These are phyloP conservation scores for Lenzites betulinus DNA, from an alignment of 768 basidiomycete genomes.

Conservation along the genomic window DNA sequence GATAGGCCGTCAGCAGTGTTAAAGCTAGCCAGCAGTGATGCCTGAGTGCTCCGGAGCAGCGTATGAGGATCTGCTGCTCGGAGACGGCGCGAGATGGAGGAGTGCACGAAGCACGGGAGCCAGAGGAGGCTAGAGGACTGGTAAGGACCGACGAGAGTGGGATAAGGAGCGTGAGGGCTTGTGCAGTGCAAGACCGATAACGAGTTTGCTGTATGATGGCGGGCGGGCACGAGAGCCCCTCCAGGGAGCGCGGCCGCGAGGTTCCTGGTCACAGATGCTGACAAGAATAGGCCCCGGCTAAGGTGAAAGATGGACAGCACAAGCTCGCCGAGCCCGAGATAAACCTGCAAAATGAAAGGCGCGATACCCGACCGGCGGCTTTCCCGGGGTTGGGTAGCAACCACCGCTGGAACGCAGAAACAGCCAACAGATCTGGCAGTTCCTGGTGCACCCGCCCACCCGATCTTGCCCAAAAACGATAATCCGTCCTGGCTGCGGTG, in stretches of 20 bases:
- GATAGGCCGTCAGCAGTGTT: slow-evolving; percentile 7
- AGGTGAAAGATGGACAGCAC: neutral
- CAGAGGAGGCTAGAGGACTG: neutral
- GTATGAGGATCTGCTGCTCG: neutral
- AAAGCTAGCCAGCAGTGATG: neutral
- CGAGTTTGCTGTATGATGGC: neutral
- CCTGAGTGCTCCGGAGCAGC: slow-evolving; percentile 1
- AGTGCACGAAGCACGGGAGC: neutral
- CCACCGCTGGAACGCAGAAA: neutral
- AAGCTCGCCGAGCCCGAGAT: slow-evolving; percentile 1
- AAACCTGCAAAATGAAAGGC: slow-evolving; percentile 14
- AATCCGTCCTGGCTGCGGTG: too few relatives aligned
- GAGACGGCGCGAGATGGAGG: neutral
- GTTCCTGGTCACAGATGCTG: slow-evolving; percentile 1
- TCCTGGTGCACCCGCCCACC: slow-evolving; percentile 2
- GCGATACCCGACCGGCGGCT: slow-evolving; percentile 12
- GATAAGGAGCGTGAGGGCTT: slow-evolving; percentile 12
- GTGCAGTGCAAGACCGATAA: neutral
- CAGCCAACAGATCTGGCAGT: slow-evolving; percentile 8
- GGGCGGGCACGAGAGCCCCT: neutral
- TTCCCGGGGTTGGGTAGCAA: slow-evolving; percentile 15
- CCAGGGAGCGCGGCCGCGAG: neutral
- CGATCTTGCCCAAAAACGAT: neutral
- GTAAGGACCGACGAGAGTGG: slow-evolving; percentile 22
- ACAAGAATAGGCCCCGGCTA: slow-evolving; percentile 4